Conservation (phyloP, 164 flowering plant species). For the Vitis cinerea region DNA sequence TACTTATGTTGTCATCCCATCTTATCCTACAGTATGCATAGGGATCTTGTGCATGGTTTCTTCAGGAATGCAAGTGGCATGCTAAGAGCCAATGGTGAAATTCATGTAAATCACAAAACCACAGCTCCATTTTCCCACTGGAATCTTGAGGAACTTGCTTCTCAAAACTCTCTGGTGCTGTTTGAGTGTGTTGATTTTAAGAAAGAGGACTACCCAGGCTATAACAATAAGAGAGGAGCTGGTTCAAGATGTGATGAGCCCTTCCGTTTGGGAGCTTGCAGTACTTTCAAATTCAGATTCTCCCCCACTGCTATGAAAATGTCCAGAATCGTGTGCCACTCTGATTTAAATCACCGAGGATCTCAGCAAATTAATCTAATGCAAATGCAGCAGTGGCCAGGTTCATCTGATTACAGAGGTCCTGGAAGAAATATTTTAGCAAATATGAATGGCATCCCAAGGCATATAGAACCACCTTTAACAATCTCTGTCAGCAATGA, state of each 20-base stretch:
- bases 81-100: constrained; percentile 53
- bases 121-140: constrained; percentile 39
- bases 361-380: neutral
- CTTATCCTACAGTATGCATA: constrained; percentile 14
- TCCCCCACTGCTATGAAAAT: neutral
- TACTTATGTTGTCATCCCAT: too few relatives aligned
- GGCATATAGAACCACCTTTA: neutral
- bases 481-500: neutral
- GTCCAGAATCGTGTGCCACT: neutral
- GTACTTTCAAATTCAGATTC: constrained; percentile 33
- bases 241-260: constrained; percentile 20
- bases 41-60: constrained; percentile 38
- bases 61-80: constrained; percentile 44
- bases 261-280: constrained; percentile 32
- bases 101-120: constrained; percentile 63
- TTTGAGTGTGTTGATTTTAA: constrained; percentile 28
- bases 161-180: constrained; percentile 17
- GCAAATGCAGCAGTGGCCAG: neutral
- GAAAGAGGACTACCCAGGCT: constrained; percentile 39
- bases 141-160: constrained; percentile 50
- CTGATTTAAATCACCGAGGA: neutral
- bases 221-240: constrained; percentile 44
- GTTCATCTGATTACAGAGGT: neutral
- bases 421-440: constrained; percentile 10
- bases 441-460: too few relatives aligned